phyloP scores from a whole-genome alignment of 176 grass and related monocot species.

The Triticum urartu region DNA sequence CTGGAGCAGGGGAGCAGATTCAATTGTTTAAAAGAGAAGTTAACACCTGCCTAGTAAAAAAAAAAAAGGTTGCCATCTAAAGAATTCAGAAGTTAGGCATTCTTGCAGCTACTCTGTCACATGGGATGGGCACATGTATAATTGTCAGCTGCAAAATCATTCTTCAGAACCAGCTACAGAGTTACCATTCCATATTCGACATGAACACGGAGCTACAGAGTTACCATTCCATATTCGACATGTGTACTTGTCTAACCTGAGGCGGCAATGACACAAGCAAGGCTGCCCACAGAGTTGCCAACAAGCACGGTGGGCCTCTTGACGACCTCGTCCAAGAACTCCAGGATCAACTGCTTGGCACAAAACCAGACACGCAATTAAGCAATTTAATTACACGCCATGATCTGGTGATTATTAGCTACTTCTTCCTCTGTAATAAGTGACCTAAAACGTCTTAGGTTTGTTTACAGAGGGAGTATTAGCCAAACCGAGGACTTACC shows the following conservation, averaged over 20 bases:
- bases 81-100: not conserved
- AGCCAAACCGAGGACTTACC: conserved; percentile 28
- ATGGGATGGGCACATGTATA: not conserved
- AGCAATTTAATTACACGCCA: not conserved
- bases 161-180: not conserved
- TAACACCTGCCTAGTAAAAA: not conserved
- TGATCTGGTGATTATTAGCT: not conserved
- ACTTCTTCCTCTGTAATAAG: too few relatives aligned
- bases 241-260: conserved; percentile 48
- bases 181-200: not conserved
- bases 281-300: conserved; percentile 91
- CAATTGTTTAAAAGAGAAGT: not conserved
- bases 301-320: conserved; percentile 79
- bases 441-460: too few relatives aligned
- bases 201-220: not conserved
- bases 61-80: not conserved
- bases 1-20: not conserved
- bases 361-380: not conserved
- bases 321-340: conserved; percentile 87
- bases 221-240: not conserved
- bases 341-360: conserved; percentile 74
- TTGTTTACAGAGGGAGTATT: not conserved
- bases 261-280: conserved; percentile 90
- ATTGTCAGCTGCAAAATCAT: not conserved
- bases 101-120: not conserved